phyloP scores from a whole-genome alignment of 306 rosid species.

The Trifolium pratense region DNA sequence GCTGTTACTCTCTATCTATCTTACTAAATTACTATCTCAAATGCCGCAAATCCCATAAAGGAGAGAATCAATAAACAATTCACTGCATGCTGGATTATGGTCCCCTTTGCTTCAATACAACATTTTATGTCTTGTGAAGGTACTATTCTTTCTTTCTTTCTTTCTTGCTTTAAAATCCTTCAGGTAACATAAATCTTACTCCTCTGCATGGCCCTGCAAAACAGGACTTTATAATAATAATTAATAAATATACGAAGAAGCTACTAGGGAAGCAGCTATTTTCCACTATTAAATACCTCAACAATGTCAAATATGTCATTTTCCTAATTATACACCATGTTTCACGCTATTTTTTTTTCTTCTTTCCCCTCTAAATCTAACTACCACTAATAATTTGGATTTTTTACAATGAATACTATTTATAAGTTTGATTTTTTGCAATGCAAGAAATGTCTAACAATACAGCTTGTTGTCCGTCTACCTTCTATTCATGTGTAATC shows the following conservation, averaged over 20 bases:
- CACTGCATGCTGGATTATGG: slow-evolving; percentile 64
- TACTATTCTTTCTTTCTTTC: slow-evolving; percentile 22
- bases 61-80: slow-evolving; percentile 45
- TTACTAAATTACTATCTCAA: slow-evolving; percentile 54
- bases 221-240: slow-evolving; percentile 21
- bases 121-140: slow-evolving; percentile 59
- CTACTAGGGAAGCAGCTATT: slow-evolving; percentile 37
- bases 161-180: slow-evolving; percentile 44
- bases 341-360: background rate
- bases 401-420: background rate
- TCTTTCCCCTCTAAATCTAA: background rate
- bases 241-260: slow-evolving; percentile 23
- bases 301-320: slow-evolving; percentile 22
- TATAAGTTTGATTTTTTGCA: background rate
- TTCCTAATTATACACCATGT: slow-evolving; percentile 24
- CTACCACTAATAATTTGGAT: background rate
- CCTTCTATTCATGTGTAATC: too few relatives aligned
- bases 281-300: slow-evolving; percentile 10
- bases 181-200: slow-evolving; percentile 49
- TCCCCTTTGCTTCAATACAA: slow-evolving; percentile 61
- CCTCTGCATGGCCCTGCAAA: slow-evolving; percentile 41
- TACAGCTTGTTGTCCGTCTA: too few relatives aligned
- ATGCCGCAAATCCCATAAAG: slow-evolving; percentile 63
- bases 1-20: slow-evolving; percentile 54
- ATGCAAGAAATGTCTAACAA: too few relatives aligned